Conservation (phyloP, 345 rosid species). For the Citrus cavaleriei region DNA sequence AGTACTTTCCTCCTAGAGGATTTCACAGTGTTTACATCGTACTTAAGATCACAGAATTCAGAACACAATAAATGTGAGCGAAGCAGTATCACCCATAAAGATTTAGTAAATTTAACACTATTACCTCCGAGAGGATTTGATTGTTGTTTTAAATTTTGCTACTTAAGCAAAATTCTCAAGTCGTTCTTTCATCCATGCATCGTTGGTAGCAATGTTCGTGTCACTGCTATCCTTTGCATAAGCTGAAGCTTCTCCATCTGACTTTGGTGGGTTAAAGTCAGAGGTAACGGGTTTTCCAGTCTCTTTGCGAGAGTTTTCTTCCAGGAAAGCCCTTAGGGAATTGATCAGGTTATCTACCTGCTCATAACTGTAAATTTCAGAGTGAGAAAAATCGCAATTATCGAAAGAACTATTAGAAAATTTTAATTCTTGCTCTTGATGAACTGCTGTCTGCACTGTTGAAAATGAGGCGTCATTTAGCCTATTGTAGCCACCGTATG, state of each 20-base stretch:
- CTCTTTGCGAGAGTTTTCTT: neutral
- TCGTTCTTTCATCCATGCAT: too few relatives aligned
- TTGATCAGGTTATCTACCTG: neutral
- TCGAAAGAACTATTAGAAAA: too few relatives aligned
- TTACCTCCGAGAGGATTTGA: too few relatives aligned
- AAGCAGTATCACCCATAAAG: neutral
- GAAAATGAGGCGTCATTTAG: neutral
- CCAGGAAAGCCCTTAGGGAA: neutral
- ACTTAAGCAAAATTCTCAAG: neutral
- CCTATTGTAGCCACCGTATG: neutral
- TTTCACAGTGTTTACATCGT: too few relatives aligned
- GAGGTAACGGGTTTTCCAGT: neutral
- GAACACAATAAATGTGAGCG: neutral
- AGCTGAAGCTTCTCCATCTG: too few relatives aligned
- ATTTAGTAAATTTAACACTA: too few relatives aligned
- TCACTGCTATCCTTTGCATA: too few relatives aligned
- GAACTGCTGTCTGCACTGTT: neutral
- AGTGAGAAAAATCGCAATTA: too few relatives aligned
- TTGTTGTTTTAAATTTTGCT: neutral
- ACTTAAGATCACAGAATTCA: too few relatives aligned
- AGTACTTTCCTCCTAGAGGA: too few relatives aligned
- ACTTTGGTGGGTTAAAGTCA: neutral
- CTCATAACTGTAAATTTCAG: neutral
- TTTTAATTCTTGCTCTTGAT: neutral
- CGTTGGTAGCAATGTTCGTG: too few relatives aligned